These are phyloP conservation scores for Chaetomium sp. DNA, from an alignment of 2,329 filamentous ascomycete species.

Conservation along the genomic window DNA sequence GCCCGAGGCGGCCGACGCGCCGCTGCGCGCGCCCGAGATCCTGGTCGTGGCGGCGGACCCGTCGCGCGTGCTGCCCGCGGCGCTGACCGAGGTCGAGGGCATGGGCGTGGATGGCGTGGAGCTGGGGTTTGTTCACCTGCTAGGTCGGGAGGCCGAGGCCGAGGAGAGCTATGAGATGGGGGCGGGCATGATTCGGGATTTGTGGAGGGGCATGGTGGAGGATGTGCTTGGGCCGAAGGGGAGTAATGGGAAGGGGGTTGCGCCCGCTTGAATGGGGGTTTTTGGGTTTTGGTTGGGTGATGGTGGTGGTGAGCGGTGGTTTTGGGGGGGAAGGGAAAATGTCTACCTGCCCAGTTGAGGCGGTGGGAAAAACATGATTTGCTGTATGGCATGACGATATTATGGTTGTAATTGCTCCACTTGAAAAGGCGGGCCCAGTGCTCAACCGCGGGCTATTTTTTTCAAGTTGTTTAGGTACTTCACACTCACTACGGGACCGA, in stretches of 20 bases:
- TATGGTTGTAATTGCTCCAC: conserved; percentile 13
- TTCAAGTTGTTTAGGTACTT: background rate
- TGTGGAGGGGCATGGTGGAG: conserved; percentile 61
- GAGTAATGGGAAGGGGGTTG: conserved; percentile 32
- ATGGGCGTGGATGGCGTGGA: conserved; percentile 59
- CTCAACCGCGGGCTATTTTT: conserved; percentile 17
- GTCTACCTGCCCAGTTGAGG: background rate
- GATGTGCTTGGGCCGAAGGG: conserved; percentile 43
- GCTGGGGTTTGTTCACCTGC: conserved; percentile 54
- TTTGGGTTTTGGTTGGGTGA: background rate
- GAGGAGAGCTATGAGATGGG: conserved; percentile 37
- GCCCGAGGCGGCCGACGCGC: conserved; percentile 47
- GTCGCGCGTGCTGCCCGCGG: conserved; percentile 52
- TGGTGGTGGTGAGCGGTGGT: too few species aligned
- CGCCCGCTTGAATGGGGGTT: conserved; percentile 34
- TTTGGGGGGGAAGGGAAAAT: background rate
- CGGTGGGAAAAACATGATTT: background rate
- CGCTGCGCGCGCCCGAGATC: conserved; percentile 50
- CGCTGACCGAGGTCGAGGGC: conserved; percentile 61
- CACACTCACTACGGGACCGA: background rate
- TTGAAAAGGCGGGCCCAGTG: conserved; percentile 2
- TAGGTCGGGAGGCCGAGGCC: conserved; percentile 23
- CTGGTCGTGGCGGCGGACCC: conserved; percentile 61
- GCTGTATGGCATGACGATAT: background rate
- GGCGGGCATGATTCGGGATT: conserved; percentile 53